Percentiles rank a stretch among this genome's conserved stretches.
These are phyloP conservation scores for Candida koratica DNA, from an alignment of 805 yeast species.

Conservation along the genomic window DNA sequence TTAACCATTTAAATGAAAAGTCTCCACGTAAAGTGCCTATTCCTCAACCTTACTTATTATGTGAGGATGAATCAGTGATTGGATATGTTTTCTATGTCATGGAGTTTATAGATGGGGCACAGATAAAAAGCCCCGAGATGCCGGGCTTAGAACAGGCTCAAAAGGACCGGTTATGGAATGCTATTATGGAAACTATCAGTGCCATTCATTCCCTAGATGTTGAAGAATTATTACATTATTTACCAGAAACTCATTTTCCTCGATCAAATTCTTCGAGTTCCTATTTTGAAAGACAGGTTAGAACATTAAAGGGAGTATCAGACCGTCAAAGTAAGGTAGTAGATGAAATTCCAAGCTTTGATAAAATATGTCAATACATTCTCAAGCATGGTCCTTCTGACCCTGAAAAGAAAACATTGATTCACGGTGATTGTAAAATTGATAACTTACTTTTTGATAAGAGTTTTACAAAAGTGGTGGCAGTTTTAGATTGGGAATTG, in stretches of 20 bases:
- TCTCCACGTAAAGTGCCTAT: constrained; percentile 42
- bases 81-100: constrained; percentile 58
- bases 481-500: constrained; percentile 63
- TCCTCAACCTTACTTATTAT: constrained; percentile 48
- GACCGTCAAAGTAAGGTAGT: constrained; percentile 35
- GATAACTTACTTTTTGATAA: constrained; percentile 63
- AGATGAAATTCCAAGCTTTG: constrained; percentile 47
- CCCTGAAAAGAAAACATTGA: constrained; percentile 41
- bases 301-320: constrained; percentile 43
- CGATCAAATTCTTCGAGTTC: constrained; percentile 22
- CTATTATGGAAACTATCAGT: constrained; percentile 45
- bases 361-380: constrained; percentile 40
- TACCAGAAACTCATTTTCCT: constrained; percentile 46
- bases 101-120: constrained; percentile 56
- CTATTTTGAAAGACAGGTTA: constrained; percentile 54
- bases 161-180: constrained; percentile 38
- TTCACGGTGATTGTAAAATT: constrained; percentile 64
- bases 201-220: constrained; percentile 51
- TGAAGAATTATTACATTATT: constrained; percentile 32
- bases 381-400: constrained; percentile 44
- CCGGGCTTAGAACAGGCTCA: constrained; percentile 26
- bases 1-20: constrained; percentile 26
- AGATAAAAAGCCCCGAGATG: constrained; percentile 52
- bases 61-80: constrained; percentile 52
- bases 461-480: constrained; percentile 45